Conservation (phyloP, 148 eudicot species). For the Talinum fruticosum region DNA sequence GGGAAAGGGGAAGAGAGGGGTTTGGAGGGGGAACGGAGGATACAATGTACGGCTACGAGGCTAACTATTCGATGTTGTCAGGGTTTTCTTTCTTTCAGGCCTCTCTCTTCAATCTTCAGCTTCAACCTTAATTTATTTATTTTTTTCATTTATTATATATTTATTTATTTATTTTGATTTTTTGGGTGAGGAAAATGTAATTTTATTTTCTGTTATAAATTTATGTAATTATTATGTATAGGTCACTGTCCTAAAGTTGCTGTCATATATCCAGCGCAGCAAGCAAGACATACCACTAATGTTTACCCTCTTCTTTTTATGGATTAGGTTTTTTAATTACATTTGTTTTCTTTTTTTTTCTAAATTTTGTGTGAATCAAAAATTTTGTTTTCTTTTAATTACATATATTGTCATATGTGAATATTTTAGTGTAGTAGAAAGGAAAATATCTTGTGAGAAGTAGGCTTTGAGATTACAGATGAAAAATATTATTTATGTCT, state of each 20-base stretch:
- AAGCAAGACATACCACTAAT: neutral
- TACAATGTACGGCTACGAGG: conserved; percentile 18
- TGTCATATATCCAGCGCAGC: neutral
- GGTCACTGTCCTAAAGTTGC: neutral
- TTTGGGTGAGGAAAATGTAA: neutral
- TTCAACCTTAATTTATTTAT: no score
- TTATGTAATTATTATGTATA: no score
- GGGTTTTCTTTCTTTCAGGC: neutral
- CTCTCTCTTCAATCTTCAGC: neutral
- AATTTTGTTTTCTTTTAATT: no score
- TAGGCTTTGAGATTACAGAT: no score
- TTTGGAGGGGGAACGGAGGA: neutral
- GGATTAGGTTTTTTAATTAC: neutral
- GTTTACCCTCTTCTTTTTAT: neutral
- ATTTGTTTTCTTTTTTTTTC: no score
- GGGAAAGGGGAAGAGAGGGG: neutral
- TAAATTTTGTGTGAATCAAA: neutral
- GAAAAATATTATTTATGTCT: no score
- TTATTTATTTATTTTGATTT: no score
- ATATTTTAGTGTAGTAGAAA: no score
- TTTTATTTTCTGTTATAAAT: no score
- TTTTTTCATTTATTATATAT: no score
- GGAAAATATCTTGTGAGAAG: no score
- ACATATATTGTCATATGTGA: no score
- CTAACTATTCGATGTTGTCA: neutral